Evolutionary conservation across 139 green algal species (phyloP).

Genomic region (Astrephomene gubernaculifera): DNA sequence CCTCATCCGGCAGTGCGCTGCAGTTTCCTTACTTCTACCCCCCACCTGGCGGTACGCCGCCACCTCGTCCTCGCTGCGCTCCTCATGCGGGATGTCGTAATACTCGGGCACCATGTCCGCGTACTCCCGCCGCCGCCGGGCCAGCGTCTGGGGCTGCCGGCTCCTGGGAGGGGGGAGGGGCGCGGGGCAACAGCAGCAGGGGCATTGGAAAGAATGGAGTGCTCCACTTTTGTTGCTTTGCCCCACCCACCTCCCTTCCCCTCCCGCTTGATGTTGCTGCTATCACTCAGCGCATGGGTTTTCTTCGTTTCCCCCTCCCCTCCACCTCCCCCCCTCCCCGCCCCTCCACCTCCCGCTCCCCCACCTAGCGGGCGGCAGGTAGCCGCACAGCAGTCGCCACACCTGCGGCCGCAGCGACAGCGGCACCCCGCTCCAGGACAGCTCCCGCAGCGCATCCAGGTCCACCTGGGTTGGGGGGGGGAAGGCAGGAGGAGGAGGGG

Average conservation of each 20-base stretch:
- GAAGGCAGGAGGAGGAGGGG: too few relatives aligned
- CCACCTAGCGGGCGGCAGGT: conserved; percentile 85
- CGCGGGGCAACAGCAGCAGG: too few relatives aligned
- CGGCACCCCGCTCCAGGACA: conserved; percentile 93
- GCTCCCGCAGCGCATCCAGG: conserved; percentile 86
- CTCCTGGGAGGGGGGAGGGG: conserved; percentile 65
- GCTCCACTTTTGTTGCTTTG: too few relatives aligned
- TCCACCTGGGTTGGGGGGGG: too few relatives aligned
- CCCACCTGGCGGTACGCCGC: conserved; percentile 84
- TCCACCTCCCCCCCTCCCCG: background rate
- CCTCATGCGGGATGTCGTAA: conserved; percentile 81
- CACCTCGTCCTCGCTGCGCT: conserved; percentile 86
- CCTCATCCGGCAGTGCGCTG: too few relatives aligned
- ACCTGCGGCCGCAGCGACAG: conserved; percentile 78
- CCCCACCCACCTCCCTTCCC: too few relatives aligned
- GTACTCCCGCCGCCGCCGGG: conserved; percentile 91
- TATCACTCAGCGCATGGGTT: too few relatives aligned
- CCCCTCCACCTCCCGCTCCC: background rate
- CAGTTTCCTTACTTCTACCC: background rate
- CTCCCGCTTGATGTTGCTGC: too few relatives aligned
- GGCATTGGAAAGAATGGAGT: too few relatives aligned
- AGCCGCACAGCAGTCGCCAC: conserved; percentile 97
- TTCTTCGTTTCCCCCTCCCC: too few relatives aligned
- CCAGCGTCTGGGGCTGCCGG: conserved; percentile 73
- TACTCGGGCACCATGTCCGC: conserved; percentile 84